A percentile compares a stretch with the other conserved stretches of the same genome.
Conservation (phyloP, 2,329 filamentous ascomycete genomes). For the Didymella glomerata region DNA sequence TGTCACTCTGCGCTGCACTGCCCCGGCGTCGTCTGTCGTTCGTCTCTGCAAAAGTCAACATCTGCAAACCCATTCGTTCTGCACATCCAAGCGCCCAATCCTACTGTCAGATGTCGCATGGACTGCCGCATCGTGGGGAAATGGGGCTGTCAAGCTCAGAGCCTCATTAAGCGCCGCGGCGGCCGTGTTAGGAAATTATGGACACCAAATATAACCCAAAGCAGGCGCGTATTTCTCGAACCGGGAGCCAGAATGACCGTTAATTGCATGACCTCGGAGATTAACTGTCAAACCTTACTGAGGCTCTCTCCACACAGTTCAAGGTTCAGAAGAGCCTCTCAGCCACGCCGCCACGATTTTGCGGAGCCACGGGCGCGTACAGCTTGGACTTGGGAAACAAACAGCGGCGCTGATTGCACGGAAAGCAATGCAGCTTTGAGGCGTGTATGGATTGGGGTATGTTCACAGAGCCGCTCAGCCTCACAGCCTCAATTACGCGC, state of each 20-base stretch:
- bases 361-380: slow-evolving; percentile 6
- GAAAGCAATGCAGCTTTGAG: background rate
- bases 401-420: slow-evolving; percentile 6
- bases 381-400: background rate
- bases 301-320: slow-evolving; percentile 20
- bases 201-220: slow-evolving; percentile 47
- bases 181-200: slow-evolving; percentile 36
- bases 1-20: slow-evolving; percentile 33
- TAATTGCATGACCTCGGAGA: slow-evolving; percentile 40
- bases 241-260: slow-evolving; percentile 35
- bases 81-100: slow-evolving; percentile 45
- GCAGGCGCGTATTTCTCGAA: slow-evolving; percentile 27
- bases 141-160: slow-evolving; percentile 34
- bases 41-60: slow-evolving; percentile 13
- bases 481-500: slow-evolving; percentile 17
- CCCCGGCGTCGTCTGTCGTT: slow-evolving; percentile 14
- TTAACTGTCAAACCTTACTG: slow-evolving; percentile 33
- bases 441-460: background rate
- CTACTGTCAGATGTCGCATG: slow-evolving; percentile 37
- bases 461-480: slow-evolving; percentile 11
- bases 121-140: slow-evolving; percentile 38
- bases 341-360: slow-evolving; percentile 13
- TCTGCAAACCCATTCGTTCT: slow-evolving; percentile 35
- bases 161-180: slow-evolving; percentile 48
- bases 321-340: slow-evolving; percentile 19